Evolutionary conservation across 2,329 filamentous ascomycete genomes (phyloP), one percentile per base, ranked within the genome.

Genomic region (Verticillium albo-atrum): DNA sequence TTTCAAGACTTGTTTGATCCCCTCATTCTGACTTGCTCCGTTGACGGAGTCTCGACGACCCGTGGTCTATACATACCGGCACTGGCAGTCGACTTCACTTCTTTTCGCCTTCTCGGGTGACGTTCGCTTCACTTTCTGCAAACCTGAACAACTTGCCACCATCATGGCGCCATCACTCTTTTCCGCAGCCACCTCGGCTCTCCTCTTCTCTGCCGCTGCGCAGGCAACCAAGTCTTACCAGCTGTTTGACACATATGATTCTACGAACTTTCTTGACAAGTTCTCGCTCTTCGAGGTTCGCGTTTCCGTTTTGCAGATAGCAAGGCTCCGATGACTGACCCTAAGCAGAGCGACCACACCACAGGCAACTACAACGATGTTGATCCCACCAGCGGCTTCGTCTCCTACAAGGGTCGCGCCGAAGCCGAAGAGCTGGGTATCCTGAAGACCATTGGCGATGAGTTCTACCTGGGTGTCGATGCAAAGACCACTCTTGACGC

Each of bases 371-470:
- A 56, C 53, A 63, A 69, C 55, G 67, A 64, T 20, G 53, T 66
- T 5, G 89, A 92, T 66, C 85, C 85, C 6, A 91, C 86, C 52
- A 68, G 81, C 59, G 89, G 89, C 9, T 89, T 82, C 66, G 88
- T 91, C 55, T 74, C 78, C 59, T 92, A 81, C 64, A 69, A 72
- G 53, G 71, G 59, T 67, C 65, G 69, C 56, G 26, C 61, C 1
- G 69, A 74, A 25, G 78, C 79, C 15, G 50, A 68, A 9, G 59
- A 59, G 3, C 66, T 75, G 23, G 73, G 73, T 20, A 68, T 80
- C 3, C 66, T 75, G 56, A 66, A 66, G 27, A 70, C 63, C n/a
- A 61, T 71, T 20, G 65, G 66, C 17, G 64, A 68, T 10, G 70
- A 74, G 32, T 72, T 79, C 25, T 75, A 72, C 54, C 65, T 82